These are phyloP conservation scores for Coemansia sp. DNA, from an alignment of 192 early-diverging fungal genomes.

Conservation along the genomic window DNA sequence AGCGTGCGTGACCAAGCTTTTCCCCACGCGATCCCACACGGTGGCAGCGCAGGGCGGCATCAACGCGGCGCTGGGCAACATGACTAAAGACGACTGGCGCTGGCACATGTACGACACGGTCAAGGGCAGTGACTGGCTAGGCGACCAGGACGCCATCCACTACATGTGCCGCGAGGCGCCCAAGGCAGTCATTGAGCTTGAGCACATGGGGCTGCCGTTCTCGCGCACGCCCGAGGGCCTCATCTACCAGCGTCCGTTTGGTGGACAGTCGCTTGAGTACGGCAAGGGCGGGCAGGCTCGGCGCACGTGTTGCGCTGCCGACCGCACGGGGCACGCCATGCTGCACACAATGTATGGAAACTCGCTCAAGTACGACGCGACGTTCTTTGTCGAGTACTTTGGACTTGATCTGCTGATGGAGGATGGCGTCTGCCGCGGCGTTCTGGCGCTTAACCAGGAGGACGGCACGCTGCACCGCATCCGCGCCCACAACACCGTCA, in stretches of 20 bases:
- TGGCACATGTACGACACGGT: conserved; percentile 99
- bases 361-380: conserved; percentile 91
- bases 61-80: conserved; percentile 98
- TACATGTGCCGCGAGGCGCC: conserved; percentile 99
- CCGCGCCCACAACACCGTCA: conserved; percentile 93
- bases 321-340: conserved; percentile 96
- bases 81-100: conserved; percentile 99
- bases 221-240: conserved; percentile 95
- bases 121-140: conserved; percentile 98
- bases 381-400: conserved; percentile 99
- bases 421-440: conserved; percentile 93
- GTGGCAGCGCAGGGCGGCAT: conserved; percentile 99
- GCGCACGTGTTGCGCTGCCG: conserved; percentile 95
- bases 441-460: conserved; percentile 95
- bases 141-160: conserved; percentile 99
- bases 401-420: conserved; percentile 99
- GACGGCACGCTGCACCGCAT: conserved; percentile 98
- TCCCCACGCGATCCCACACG: conserved; percentile 97
- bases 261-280: conserved; percentile 92
- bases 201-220: conserved; percentile 98
- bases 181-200: conserved; percentile 90
- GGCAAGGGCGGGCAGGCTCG: conserved; percentile 98
- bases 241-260: conserved; percentile 99
- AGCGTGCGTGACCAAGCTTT: conserved; percentile 96
- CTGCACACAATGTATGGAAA: conserved; percentile 97